Conservation (phyloP, 306 rosid species). For the Quercus suber region DNA sequence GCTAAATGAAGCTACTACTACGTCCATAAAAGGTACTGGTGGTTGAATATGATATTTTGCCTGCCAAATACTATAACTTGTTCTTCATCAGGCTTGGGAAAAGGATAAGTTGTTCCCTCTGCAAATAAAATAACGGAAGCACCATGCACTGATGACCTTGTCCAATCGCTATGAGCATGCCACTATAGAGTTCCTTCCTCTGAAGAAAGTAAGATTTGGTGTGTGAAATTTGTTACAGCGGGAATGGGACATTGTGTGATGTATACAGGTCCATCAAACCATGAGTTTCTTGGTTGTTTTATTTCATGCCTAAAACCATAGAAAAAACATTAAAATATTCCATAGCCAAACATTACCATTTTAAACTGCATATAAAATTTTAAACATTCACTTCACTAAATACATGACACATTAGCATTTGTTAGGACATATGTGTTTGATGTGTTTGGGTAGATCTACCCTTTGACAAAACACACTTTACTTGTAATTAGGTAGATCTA, state of each 20-base stretch:
- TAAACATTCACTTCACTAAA: too few species aligned
- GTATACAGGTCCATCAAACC: not conserved
- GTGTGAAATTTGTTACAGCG: not conserved
- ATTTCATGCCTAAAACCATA: not conserved
- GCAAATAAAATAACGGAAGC: not conserved
- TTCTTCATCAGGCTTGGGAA: not conserved
- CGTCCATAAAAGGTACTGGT: too few species aligned
- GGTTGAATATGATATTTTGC: not conserved
- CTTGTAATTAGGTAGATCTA: too few species aligned
- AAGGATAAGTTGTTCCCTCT: not conserved
- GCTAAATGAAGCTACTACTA: not conserved
- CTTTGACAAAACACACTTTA: too few species aligned
- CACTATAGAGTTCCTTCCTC: not conserved
- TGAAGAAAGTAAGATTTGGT: not conserved
- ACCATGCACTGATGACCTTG: not conserved
- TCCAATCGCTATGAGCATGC: slow-evolving; percentile 1
- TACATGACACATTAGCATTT: too few species aligned
- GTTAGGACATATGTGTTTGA: too few species aligned
- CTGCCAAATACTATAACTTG: not conserved
- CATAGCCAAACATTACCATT: too few species aligned
- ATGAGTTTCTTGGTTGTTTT: not conserved
- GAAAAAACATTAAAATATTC: not conserved
- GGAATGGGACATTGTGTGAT: not conserved
- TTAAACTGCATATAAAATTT: too few species aligned
- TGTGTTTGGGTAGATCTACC: too few species aligned